A percentile compares a stretch with the other conserved stretches of the same genome.
These are phyloP conservation scores for Acer negundo DNA, from an alignment of 345 rosid species.

Conservation along the genomic window DNA sequence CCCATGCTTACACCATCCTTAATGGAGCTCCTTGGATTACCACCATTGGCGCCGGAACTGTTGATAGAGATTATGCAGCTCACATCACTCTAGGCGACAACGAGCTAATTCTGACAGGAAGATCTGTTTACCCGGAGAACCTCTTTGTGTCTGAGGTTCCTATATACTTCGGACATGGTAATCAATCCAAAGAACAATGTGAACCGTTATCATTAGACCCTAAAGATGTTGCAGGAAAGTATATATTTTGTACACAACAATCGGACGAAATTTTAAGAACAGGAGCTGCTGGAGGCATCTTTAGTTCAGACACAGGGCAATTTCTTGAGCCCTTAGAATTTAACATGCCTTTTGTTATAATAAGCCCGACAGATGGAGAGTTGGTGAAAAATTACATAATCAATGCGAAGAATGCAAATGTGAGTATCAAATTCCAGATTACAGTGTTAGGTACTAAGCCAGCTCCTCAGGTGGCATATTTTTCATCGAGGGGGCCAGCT, in stretches of 20 bases:
- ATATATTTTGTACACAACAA: conserved; percentile 37
- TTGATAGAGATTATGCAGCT: conserved; percentile 26
- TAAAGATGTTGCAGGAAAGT: conserved; percentile 38
- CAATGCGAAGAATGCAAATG: not conserved
- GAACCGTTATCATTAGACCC: conserved; percentile 24
- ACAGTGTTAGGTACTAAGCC: not conserved
- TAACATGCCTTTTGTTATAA: not conserved
- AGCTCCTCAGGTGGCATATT: conserved; percentile 2
- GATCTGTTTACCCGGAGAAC: conserved; percentile 40
- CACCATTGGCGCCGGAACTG: not conserved
- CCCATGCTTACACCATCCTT: not conserved
- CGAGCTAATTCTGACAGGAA: conserved; percentile 22
- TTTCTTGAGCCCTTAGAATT: not conserved
- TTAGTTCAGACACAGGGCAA: not conserved
- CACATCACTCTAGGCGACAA: conserved; percentile 28
- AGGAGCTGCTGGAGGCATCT: not conserved
- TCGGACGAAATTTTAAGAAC: not conserved
- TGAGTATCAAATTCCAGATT: not conserved
- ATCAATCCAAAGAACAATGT: conserved; percentile 43
- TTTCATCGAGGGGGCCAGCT: not conserved
- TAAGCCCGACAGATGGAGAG: not conserved
- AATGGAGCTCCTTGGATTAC: conserved; percentile 9
- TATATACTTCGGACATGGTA: conserved; percentile 42
- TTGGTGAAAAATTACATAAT: not conserved
- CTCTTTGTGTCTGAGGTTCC: conserved; percentile 32